phyloP scores from a whole-genome alignment of 2,329 filamentous ascomycete genomes.

The Alternaria longipes region DNA sequence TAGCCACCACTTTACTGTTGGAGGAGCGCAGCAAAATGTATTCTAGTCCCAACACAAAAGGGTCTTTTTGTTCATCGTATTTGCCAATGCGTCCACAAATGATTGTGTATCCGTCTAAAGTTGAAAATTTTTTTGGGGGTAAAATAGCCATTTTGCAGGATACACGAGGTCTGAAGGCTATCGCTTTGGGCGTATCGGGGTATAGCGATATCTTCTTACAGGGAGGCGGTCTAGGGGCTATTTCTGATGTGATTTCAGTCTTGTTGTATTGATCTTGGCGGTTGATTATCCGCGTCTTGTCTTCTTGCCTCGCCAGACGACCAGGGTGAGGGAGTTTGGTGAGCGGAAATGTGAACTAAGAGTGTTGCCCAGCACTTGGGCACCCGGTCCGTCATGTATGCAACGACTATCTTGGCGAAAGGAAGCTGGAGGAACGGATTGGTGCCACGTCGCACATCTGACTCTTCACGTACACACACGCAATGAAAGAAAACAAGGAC shows the following conservation, averaged over 20 bases:
- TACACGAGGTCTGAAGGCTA: neutral
- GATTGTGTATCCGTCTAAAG: neutral
- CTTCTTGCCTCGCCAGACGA: neutral
- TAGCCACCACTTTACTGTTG: neutral
- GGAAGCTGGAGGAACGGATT: neutral
- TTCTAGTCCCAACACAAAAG: conserved; percentile 3
- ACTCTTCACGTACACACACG: neutral
- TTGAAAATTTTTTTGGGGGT: neutral
- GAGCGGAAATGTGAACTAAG: conserved; percentile 6
- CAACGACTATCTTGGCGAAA: conserved; percentile 1
- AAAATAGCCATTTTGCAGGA: neutral
- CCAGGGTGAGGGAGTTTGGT: neutral
- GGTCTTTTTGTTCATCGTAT: neutral
- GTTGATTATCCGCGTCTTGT: neutral
- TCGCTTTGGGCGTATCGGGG: neutral
- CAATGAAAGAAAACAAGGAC: neutral
- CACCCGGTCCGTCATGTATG: conserved; percentile 8
- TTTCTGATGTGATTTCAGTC: neutral
- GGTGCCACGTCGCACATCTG: conserved; percentile 6
- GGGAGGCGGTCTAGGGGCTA: neutral
- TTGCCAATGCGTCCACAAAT: neutral
- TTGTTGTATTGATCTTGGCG: neutral
- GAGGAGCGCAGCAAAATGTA: neutral
- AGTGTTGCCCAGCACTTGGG: conserved; percentile 3
- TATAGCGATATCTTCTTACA: neutral